Base-by-base conservation (phyloP, 371 early-diverging fungal genomes). In the Actinomucor elegans region DNA sequence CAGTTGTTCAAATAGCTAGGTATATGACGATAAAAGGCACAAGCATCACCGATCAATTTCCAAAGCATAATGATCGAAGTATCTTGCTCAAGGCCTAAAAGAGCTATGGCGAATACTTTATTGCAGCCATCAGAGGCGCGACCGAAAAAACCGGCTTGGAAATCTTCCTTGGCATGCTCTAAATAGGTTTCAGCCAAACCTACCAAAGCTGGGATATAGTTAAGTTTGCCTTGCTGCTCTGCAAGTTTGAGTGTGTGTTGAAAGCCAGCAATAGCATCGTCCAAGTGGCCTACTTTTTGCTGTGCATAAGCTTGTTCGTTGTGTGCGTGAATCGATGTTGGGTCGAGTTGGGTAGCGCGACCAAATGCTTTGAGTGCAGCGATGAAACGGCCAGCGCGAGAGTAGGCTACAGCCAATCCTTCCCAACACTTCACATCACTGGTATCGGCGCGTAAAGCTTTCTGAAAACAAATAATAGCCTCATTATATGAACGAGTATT, bases 401-500 rank as follows among this genome's bases (percentile, higher is more conserved):
- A 64, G 60, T 97, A 97, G 0, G 90, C 84, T 57, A 94, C 93
- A 9, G 88, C 94, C 23, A 97, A 76, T 4, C 92, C 94, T 59
- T 90, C 88, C 96, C 96, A 97, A 33, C 85, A 85, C 21, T 67
- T 59, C 0, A 78, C 55, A 59, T 90, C 83, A 11, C 80, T 75
- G 18, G 86, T 69, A 50, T 91, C 86, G 1, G 81, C 69, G 11
- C 92, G 83, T 37, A 97, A 67, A 0, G 91, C 85, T 18, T 80
- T 85, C 71, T 94, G 96, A 61, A 97, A 92, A n/a, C 85, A 78
- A 5, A 69, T 66, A 32, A 91, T 89, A 0, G 95, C 91, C 6
- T 85, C 84, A 10, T 71, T 64, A 57, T 74, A 80, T 2, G 71
- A 57, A n/a, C 62, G 62, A 37, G 55, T 57, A 36, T 52, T 70